Evolutionary conservation across 192 early-diverging fungal species (phyloP).

Genomic region (Coemansia sp.): DNA sequence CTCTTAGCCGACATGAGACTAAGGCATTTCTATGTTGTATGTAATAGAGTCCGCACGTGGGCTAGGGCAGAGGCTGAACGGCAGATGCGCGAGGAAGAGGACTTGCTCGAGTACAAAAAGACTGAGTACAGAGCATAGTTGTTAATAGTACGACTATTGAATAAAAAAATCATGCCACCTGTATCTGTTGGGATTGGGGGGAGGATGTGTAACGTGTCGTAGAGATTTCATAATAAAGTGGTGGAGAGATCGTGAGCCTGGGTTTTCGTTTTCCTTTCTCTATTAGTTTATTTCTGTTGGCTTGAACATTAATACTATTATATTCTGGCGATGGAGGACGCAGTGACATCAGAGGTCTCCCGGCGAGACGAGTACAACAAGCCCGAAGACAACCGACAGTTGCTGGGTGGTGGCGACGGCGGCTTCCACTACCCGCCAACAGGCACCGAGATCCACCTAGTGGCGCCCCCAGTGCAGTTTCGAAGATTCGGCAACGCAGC

Average conservation of each 20-base stretch:
- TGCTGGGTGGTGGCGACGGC: too few species aligned
- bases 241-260: too few species aligned
- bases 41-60: conserved; percentile 65
- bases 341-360: too few species aligned
- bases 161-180: not conserved
- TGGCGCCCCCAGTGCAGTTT: conserved; percentile 44
- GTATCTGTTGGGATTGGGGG: not conserved
- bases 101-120: conserved; percentile 59
- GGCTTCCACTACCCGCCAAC: not conserved
- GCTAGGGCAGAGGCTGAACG: conserved; percentile 72
- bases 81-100: conserved; percentile 66
- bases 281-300: too few species aligned
- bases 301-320: too few species aligned
- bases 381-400: too few species aligned
- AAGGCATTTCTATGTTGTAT: too few species aligned
- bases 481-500: conserved; percentile 51
- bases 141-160: not conserved
- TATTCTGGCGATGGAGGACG: too few species aligned
- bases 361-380: too few species aligned
- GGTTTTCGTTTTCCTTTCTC: too few species aligned
- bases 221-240: too few species aligned
- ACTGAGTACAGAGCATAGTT: conserved; percentile 39
- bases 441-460: conserved; percentile 30
- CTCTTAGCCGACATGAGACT: too few species aligned
- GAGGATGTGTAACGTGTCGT: not conserved